Conservation (phyloP, 1,284 basidiomycete species). For the Macrocybe sp. region DNA sequence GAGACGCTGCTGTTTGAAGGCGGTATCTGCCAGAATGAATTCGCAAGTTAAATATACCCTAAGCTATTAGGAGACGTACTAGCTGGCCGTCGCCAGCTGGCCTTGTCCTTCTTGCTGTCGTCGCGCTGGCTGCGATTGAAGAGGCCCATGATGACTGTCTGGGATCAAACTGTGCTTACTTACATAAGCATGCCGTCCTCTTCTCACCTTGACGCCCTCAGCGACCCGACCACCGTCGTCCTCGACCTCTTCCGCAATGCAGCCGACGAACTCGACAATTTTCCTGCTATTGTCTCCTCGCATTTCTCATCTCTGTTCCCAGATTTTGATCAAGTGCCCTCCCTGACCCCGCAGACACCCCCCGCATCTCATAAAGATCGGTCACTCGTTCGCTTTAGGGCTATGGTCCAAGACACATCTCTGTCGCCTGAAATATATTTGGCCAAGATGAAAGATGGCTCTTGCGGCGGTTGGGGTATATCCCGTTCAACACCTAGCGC, state of each 20-base stretch:
- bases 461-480: constrained; percentile 69
- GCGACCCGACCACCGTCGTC: constrained; percentile 42
- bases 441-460: constrained; percentile 33
- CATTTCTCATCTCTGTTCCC: constrained; percentile 48
- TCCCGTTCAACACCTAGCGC: constrained; percentile 25
- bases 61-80: constrained; percentile 49
- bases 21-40: constrained; percentile 62
- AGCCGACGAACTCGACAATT: constrained; percentile 22
- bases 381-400: constrained; percentile 61
- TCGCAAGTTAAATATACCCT: no score
- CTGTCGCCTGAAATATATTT: constrained; percentile 68
- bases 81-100: constrained; percentile 82
- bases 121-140: constrained; percentile 50
- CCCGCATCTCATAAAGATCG: constrained; percentile 42
- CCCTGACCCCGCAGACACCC: constrained; percentile 50
- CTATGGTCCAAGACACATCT: constrained; percentile 80
- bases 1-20: constrained; percentile 98
- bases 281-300: constrained; percentile 41
- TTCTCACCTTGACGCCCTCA: constrained; percentile 42
- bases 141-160: constrained; percentile 39
- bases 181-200: constrained; percentile 42
- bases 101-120: constrained; percentile 74
- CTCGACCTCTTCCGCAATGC: constrained; percentile 36
- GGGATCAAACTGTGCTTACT: constrained; percentile 9
- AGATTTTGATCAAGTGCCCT: neutral